Evolutionary conservation across 2,329 filamentous ascomycete species (phyloP).

Genomic region (Ophioceras dolichostomum): DNA sequence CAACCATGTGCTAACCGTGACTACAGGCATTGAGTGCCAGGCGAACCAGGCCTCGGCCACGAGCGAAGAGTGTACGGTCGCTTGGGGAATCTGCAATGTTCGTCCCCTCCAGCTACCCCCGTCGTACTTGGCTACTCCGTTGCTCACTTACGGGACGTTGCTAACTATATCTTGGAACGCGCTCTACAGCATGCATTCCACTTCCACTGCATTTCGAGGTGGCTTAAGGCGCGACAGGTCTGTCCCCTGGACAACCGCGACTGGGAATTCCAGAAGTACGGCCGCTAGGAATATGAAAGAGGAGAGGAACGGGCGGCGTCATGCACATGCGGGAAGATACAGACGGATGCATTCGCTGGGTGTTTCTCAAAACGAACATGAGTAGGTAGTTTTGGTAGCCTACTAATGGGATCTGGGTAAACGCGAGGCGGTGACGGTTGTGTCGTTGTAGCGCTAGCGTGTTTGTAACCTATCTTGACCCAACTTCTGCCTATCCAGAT

Average conservation of each 20-base stretch:
- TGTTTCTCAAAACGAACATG: too few relatives aligned
- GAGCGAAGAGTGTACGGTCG: conserved; percentile 95
- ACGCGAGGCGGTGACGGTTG: too few relatives aligned
- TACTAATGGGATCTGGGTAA: too few relatives aligned
- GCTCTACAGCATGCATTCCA: conserved; percentile 89
- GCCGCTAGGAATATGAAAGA: conserved; percentile 33
- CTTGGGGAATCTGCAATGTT: conserved; percentile 99
- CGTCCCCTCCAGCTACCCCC: conserved; percentile 41
- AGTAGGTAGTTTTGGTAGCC: too few relatives aligned
- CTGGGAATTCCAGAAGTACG: conserved; percentile 99
- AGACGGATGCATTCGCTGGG: background rate
- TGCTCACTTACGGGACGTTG: conserved; percentile 1
- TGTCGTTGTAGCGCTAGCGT: too few relatives aligned
- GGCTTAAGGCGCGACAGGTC: conserved; percentile 98
- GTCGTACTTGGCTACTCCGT: conserved; percentile 2
- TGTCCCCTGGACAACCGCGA: conserved; percentile 96
- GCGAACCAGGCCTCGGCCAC: conserved; percentile 96
- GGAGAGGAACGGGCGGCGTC: background rate
- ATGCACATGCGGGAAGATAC: background rate
- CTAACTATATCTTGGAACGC: too few relatives aligned
- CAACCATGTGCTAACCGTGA: conserved; percentile 6
- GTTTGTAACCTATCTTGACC: too few relatives aligned
- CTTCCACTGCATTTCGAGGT: conserved; percentile 98
- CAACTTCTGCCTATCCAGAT: too few relatives aligned
- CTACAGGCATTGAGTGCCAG: conserved; percentile 89